A percentile compares a stretch with the other conserved stretches of the same genome.
These are phyloP conservation scores for Penicillium psychrosexuale DNA, from an alignment of 2,329 filamentous ascomycete genomes.

Conservation along the genomic window DNA sequence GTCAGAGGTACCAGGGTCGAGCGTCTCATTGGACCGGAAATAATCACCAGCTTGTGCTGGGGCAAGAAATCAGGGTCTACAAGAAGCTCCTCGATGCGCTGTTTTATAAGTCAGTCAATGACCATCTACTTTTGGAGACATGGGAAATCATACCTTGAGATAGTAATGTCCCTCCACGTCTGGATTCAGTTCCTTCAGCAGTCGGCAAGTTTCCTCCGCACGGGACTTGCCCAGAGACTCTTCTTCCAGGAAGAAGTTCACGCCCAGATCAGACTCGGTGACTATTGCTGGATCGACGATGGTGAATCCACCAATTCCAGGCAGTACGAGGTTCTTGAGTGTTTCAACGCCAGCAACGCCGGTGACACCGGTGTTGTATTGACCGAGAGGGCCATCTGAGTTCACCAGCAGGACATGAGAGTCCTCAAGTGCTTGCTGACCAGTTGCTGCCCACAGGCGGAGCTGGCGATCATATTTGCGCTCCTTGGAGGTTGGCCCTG, in stretches of 20 bases:
- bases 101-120: neutral
- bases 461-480: constrained; percentile 93
- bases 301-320: constrained; percentile 86
- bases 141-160: constrained; percentile 48
- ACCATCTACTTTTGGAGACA: neutral
- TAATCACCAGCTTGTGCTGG: constrained; percentile 59
- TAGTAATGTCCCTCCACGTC: constrained; percentile 77
- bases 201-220: constrained; percentile 71
- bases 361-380: constrained; percentile 51
- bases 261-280: constrained; percentile 77
- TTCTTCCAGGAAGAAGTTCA: constrained; percentile 95
- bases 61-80: constrained; percentile 38
- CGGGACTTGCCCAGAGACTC: constrained; percentile 71
- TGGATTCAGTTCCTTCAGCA: constrained; percentile 84
- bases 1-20: constrained; percentile 52
- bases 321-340: constrained; percentile 94
- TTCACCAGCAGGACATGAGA: constrained; percentile 90
- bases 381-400: constrained; percentile 49
- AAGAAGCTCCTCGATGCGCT: constrained; percentile 41
- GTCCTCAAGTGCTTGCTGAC: constrained; percentile 84
- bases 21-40: constrained; percentile 57
- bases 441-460: constrained; percentile 88
- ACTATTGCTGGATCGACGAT: constrained; percentile 80
- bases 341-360: constrained; percentile 87
- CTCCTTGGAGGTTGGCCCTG: constrained; percentile 59